phyloP scores from a whole-genome alignment of 2,329 filamentous ascomycete species.

The Verticillium zaregamsianum region DNA sequence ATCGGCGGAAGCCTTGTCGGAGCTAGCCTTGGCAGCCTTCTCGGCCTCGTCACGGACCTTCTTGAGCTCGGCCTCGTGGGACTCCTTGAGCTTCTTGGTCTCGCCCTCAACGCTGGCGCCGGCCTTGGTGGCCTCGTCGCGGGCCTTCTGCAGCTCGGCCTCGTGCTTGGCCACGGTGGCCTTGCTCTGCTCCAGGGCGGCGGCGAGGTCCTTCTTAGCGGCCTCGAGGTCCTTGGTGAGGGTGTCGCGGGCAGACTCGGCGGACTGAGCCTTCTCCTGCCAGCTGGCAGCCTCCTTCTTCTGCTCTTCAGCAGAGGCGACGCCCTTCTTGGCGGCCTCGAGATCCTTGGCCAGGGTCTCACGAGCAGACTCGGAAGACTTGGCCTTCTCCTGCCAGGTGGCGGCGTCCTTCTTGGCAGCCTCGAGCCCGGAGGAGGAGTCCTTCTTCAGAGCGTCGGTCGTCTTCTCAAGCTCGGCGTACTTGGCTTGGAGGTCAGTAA shows the following conservation, averaged over 20 bases:
- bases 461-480: slow-evolving; percentile 16
- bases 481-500: slow-evolving; percentile 17
- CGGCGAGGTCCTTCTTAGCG: slow-evolving; percentile 15
- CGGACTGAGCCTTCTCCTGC: slow-evolving; percentile 16
- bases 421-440: slow-evolving; percentile 12
- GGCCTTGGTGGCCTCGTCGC: slow-evolving; percentile 15
- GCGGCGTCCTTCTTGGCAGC: slow-evolving; percentile 24
- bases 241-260: slow-evolving; percentile 13
- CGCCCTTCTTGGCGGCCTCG: slow-evolving; percentile 16
- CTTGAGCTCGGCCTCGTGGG: slow-evolving; percentile 5
- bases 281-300: slow-evolving; percentile 22
- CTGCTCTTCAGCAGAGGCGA: slow-evolving; percentile 17
- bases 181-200: slow-evolving; percentile 15
- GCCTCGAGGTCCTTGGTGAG: slow-evolving; percentile 12
- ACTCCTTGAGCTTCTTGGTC: slow-evolving; percentile 6
- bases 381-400: slow-evolving; percentile 17
- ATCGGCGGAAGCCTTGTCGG: slow-evolving; percentile 6
- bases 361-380: slow-evolving; percentile 13
- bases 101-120: slow-evolving; percentile 8
- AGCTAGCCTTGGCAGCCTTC: slow-evolving; percentile 5
- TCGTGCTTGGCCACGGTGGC: slow-evolving; percentile 16
- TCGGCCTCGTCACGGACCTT: slow-evolving; percentile 17
- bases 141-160: background rate
- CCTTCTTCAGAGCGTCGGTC: slow-evolving; percentile 15
- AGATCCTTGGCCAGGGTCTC: slow-evolving; percentile 25